These are phyloP conservation scores for Prunella vulgaris DNA, from an alignment of 257 asterid genomes.

Conservation along the genomic window DNA sequence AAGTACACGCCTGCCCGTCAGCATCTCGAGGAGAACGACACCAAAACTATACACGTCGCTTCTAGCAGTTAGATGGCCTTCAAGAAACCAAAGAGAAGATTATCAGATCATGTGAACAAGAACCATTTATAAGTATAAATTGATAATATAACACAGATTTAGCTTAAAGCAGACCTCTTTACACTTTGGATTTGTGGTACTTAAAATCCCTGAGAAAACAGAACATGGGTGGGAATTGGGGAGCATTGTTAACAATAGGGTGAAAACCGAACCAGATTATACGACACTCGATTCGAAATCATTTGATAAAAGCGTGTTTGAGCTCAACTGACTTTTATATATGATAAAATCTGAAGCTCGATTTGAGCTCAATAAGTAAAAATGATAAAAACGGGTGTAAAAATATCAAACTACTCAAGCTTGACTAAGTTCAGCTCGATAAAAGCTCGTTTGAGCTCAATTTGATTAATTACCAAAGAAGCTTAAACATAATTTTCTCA, in stretches of 20 bases:
- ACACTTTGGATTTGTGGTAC: conserved; percentile 7
- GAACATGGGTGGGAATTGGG: background rate
- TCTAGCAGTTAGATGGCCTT: conserved; percentile 64
- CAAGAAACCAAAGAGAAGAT: conserved; percentile 19
- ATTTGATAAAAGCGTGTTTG: too few species aligned
- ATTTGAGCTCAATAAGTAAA: background rate
- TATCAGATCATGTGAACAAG: background rate
- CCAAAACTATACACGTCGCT: conserved; percentile 77
- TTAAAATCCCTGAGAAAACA: conserved; percentile 10
- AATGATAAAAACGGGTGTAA: background rate
- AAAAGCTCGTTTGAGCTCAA: background rate
- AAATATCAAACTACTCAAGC: background rate
- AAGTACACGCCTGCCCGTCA: conserved; percentile 54
- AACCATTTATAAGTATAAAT: background rate
- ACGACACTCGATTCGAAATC: background rate
- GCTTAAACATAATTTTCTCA: background rate
- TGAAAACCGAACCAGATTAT: background rate
- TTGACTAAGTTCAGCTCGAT: background rate
- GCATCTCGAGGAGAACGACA: conserved; percentile 68
- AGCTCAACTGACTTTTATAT: too few species aligned
- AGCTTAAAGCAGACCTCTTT: conserved; percentile 6
- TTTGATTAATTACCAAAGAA: background rate
- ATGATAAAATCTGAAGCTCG: background rate
- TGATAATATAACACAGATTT: background rate
- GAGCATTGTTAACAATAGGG: background rate